These are phyloP conservation scores for Sporothrix curviconia DNA, from an alignment of 2,329 filamentous ascomycete species.

Conservation along the genomic window DNA sequence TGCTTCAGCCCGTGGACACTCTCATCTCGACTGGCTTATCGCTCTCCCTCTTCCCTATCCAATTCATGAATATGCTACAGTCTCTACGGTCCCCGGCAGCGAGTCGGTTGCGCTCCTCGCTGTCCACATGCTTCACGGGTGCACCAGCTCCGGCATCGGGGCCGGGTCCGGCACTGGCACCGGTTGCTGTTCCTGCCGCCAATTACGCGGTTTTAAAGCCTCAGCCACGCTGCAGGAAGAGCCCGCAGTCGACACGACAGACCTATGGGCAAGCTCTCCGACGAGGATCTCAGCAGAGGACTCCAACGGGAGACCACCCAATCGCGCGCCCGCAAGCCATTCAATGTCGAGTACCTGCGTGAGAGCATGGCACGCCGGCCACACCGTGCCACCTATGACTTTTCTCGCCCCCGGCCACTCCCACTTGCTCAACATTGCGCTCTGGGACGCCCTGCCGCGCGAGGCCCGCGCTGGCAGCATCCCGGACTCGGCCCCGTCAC, in stretches of 20 bases:
- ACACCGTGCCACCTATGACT: conserved; percentile 35
- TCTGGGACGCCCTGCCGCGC: conserved; percentile 33
- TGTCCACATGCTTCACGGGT: no score
- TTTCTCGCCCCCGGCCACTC: conserved; percentile 53
- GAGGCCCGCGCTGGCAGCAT: conserved; percentile 26
- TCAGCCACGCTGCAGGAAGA: not conserved
- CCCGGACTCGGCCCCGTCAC: not conserved
- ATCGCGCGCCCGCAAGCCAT: not conserved
- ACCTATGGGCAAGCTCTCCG: not conserved
- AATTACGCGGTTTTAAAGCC: not conserved
- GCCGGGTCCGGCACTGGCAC: not conserved
- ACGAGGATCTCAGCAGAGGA: not conserved
- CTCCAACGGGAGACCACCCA: not conserved
- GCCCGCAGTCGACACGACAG: not conserved
- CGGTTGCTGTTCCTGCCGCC: not conserved
- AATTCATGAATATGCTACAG: no score
- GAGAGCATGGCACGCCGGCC: conserved; percentile 17
- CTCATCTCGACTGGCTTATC: no score
- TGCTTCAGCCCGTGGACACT: no score
- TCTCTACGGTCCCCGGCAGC: no score
- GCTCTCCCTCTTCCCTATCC: no score
- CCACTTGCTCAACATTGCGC: conserved; percentile 57
- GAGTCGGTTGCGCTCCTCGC: no score
- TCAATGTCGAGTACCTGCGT: conserved; percentile 15
- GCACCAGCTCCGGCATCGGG: not conserved